Evolutionary conservation across 2,329 filamentous ascomycete species (phyloP), one percentile per base, ranked within the genome.

Genomic region (Trichoderma sp.): DNA sequence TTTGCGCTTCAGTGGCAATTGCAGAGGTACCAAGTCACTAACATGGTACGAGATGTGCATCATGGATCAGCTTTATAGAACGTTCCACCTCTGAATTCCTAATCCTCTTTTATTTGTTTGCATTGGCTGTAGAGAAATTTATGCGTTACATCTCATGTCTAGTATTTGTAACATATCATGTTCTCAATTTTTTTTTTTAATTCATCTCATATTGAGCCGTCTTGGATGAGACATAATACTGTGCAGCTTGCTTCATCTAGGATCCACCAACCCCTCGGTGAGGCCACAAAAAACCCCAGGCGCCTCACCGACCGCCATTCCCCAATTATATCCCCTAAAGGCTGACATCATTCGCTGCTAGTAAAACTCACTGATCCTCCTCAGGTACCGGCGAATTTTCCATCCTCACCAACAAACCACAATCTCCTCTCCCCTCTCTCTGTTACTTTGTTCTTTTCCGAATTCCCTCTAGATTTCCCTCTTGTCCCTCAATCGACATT

Each of bases 331-430:
- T 32, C 72, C 67, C 71, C 56, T 57, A 47, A 60, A 63, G 60
- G 28, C 73, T 73, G 71, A 73, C 71, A 74, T 74, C 75, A 74
- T 74, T 62, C 64, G 57, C 63, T 53, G 28, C 43, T 65, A 43
- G 39, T 8, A 51, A 53, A 53, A 65, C 62, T 32, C 30, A 53
- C 47, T 39, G 24, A 63, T 28, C 60, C 61, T 65, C 39, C 15
- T 28, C 60, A 39, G 6, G 30, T 24, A 58, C 71, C 57, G 18
- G 71, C 69, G 67, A 73, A 74, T 70, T 73, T 71, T 74, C 71
- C 60, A 24, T 53, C 15, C 51, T 30, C 11, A 32, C 53, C 30
- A 61, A 69, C 65, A 69, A 51, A 36, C 53, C 64, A 65, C 70
- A 67, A 62, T 73, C 71, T 62, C 65, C 51, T 67, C 6, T 28